Evolutionary conservation across 768 basidiomycete genomes (phyloP), one percentile per base, ranked within the genome.

Genomic region (Gautieria morchelliformis): DNA sequence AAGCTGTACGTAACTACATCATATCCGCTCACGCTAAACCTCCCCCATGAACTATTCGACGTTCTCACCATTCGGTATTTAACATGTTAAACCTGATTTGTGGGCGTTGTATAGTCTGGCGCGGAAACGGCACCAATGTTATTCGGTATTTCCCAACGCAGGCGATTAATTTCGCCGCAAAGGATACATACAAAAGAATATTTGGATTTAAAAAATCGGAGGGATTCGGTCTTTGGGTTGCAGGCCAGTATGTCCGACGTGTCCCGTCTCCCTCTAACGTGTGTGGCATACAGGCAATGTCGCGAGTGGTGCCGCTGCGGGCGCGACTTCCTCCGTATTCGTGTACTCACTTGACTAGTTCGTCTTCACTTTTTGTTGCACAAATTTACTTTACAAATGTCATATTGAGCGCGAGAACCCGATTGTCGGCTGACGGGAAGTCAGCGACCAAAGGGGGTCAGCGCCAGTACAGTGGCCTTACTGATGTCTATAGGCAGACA

Each of bases 311-410:
- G 75, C 74, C 1, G 75, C 56, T 30, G 75, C 56, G 17, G 75
- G 75, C 19, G 75, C 73, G 2, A 68, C 74, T 1, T 70, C 68
- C 6, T 69, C 68, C 15, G 63, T 76, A 53, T 76, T 76, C 63
- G 75, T 74, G 11, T 76, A 76, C 64, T 76, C 75, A 5, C 69
- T 77, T 46, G 75, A 77, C 58, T 77, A 75, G 70, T 74, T 54
- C 24, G 69, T 35, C 24, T 10, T 42, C 41, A 32, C 20, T 33
- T 17, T 20, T 53, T 40, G 2, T 39, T 8, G 35, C 37, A 14
- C 10, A 37, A 14, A 22, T 17, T 40, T 17, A 17, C 24, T 27
- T 20, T 37, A 32, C 53, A 14, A 15, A 20, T 15, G 41, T n/a
- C 1, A 49, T n/a, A 17, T 37, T 1, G 24, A 73, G 73, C 52